Evolutionary conservation across 352 stramenopile genomes (phyloP), one percentile per base, ranked within the genome.

Genomic region (Discostella stelligera): DNA sequence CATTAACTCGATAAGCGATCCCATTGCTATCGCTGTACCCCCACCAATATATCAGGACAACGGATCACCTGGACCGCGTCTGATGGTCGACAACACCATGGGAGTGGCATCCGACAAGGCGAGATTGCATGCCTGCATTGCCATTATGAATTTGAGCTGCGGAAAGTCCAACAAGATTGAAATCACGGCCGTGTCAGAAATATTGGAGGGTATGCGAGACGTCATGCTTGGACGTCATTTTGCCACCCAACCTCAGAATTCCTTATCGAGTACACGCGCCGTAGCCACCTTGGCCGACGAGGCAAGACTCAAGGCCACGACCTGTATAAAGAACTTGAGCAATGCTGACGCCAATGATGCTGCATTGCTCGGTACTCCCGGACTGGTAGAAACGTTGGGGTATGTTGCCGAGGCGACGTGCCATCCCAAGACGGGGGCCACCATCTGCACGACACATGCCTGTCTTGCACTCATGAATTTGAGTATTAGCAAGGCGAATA

Each of bases 121-220:
- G 7, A 54, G 85, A 20, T 74, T 93, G 8, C 88, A 93, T 72
- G 88, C 88, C 27, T 93, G 88, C 62, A 93, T 93, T 71, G 88
- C 88, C 37, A 91, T 93, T 46, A 93, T 93, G 88, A 92, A 93
- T 60, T 63, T 93, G 46, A 90, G 81, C 55, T 93, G 88, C 71
- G 88, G 88, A 11, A 93, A 93, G 70, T 82, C 79, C 0, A 93
- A 92, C 65, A 93, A 93, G 73, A 80, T 91, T 62, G 86, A 91
- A 65, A 93, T 93, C 77, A 86, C 88, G n/a, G 77, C 80, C 18
- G 71, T 91, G 37, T 53, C 77, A 8, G 78, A 88, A 25, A 82
- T 93, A 9, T 54, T 93, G 10, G 82, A 90, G 73, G 79, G 79
- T 8, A 93, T 93, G 88, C 44, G 86, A 25, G 86, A 93, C 77